These are phyloP conservation scores for Gelatoporia subvermispora DNA, from an alignment of 768 basidiomycete species.

Conservation along the genomic window DNA sequence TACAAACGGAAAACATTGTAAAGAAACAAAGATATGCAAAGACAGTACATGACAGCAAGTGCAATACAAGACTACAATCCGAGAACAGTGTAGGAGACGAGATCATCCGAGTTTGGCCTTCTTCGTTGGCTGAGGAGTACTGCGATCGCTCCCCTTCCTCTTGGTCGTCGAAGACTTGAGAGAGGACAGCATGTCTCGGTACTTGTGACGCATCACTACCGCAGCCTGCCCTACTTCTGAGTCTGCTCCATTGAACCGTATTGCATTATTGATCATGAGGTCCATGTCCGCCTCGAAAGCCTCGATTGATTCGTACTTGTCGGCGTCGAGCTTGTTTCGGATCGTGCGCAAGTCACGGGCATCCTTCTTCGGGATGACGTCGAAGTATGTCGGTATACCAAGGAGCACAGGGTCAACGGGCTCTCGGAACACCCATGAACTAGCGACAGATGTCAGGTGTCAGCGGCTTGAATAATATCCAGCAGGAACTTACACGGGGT, in stretches of 20 bases:
- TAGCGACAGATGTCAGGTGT: conserved; percentile 22
- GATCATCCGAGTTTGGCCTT: conserved; percentile 57
- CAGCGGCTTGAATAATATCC: not conserved
- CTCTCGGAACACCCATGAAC: conserved; percentile 74
- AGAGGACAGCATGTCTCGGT: conserved; percentile 46
- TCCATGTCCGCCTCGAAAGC: conserved; percentile 82
- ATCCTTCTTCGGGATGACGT: conserved; percentile 79
- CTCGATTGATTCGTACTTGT: conserved; percentile 76
- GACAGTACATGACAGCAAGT: conserved; percentile 4
- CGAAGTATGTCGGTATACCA: conserved; percentile 83
- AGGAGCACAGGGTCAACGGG: conserved; percentile 85
- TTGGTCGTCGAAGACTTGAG: conserved; percentile 48
- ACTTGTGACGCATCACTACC: conserved; percentile 41
- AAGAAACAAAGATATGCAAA: not conserved
- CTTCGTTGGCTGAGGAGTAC: conserved; percentile 52
- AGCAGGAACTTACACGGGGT: conserved; percentile 50
- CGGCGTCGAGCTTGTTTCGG: conserved; percentile 70
- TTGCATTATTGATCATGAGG: conserved; percentile 85
- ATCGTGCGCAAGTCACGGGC: conserved; percentile 86
- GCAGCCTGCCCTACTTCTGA: conserved; percentile 75
- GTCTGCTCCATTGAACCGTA: conserved; percentile 80
- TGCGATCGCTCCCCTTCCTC: conserved; percentile 69
- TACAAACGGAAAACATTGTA: not conserved
- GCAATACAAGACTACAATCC: conserved; percentile 10
- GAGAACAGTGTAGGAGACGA: not conserved